Base-by-base conservation (phyloP, 192 early-diverging fungal genomes). In the Coemansia guatemalensis region DNA sequence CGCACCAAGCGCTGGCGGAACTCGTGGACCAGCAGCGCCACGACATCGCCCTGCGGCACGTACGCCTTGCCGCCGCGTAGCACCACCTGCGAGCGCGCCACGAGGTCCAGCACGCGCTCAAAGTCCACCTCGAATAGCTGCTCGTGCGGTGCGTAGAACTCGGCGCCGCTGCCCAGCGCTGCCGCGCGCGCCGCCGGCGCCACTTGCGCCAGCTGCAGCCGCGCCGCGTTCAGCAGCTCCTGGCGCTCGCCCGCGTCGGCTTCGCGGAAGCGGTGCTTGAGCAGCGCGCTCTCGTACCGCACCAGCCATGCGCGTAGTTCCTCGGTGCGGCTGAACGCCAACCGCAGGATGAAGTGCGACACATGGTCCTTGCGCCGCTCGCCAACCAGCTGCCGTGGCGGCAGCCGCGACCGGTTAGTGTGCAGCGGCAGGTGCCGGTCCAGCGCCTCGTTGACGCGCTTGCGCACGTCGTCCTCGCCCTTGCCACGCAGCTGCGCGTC, bases 351-450 rank as follows among this genome's bases (percentile, higher is more conserved):
- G 74, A 89, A 92, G 65, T 94, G 92, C 58, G 87, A 89, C 24
- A 94, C 74, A 41, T 91, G 86, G 82, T 94, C 92, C 69, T 93
- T 92, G 54, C 85, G 75, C 44, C 92, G 82, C 57, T 94, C 86
- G 25, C 75, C 75, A 47, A 84, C 70, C 7, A 85, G 49, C 49
- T 83, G 76, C 27, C 66, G 82, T 5, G 67, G 25, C 12, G 58
- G 63, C 48, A 72, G 62, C 44, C 77, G 63, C 27, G 80, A 70
- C 48, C 68, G 69, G 57, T 86, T 88, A 8, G 83, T 69, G 20
- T 85, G 73, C 64, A 88, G 71, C 3, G 89, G 90, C 67, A 93
- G 76, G 61, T 88, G 83, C 60, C 83, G 70, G 0, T 81, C 78
- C 48, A 86, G 64, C 4, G 84, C 80, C 29, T 78, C 76, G 20